A percentile compares a stretch with the other conserved stretches of the same genome.
Evolutionary conservation across 352 stramenopile genomes (phyloP).

Genomic region (Phytophthora cactorum): DNA sequence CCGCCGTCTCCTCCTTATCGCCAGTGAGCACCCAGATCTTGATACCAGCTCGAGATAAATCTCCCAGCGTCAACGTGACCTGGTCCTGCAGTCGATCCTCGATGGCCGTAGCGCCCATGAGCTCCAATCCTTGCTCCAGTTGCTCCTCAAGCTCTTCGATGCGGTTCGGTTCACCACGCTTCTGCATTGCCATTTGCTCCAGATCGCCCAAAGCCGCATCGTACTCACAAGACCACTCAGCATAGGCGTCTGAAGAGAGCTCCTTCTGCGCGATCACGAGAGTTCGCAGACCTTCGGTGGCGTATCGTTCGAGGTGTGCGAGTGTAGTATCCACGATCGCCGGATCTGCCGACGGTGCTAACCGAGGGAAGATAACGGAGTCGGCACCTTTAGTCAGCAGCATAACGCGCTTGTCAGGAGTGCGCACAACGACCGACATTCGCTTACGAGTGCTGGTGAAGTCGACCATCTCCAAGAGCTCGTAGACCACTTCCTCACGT

Average conservation of each 20-base stretch:
- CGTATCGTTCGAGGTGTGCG: slow-evolving; percentile 85
- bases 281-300: slow-evolving; percentile 86
- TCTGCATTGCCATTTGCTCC: slow-evolving; percentile 66
- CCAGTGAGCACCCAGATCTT: slow-evolving; percentile 90
- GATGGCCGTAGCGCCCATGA: slow-evolving; percentile 83
- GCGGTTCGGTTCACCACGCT: slow-evolving; percentile 61
- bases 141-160: slow-evolving; percentile 86
- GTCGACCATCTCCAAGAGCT: slow-evolving; percentile 96
- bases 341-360: slow-evolving; percentile 31
- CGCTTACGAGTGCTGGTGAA: slow-evolving; percentile 98
- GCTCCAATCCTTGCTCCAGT: slow-evolving; percentile 74
- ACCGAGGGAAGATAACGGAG: slow-evolving; percentile 76
- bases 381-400: slow-evolving; percentile 88
- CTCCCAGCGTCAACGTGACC: slow-evolving; percentile 77
- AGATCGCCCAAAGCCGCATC: slow-evolving; percentile 76
- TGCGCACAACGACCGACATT: slow-evolving; percentile 97
- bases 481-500: slow-evolving; percentile 61
- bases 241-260: slow-evolving; percentile 67
- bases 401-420: slow-evolving; percentile 65
- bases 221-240: slow-evolving; percentile 80
- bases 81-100: slow-evolving; percentile 85
- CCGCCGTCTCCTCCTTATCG: slow-evolving; percentile 96
- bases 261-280: slow-evolving; percentile 89
- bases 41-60: slow-evolving; percentile 74
- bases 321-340: slow-evolving; percentile 67